Percentiles rank a stretch among this genome's conserved stretches.
phyloP scores from a whole-genome alignment of 2,329 filamentous ascomycete species.

The Arthrobotrys megalospora region DNA sequence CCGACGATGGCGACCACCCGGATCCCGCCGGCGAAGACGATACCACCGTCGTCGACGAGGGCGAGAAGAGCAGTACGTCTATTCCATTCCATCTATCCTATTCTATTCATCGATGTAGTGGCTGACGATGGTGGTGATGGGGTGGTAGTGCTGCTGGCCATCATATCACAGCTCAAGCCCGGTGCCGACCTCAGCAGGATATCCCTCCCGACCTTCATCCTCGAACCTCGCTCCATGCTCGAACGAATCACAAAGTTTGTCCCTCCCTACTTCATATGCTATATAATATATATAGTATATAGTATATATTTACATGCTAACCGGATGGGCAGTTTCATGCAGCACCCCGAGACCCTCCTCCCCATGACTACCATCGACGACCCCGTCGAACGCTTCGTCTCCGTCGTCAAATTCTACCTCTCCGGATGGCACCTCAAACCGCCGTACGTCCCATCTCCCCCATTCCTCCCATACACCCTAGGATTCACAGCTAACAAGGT shows the following conservation, averaged over 20 bases:
- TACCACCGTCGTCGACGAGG: conserved; percentile 64
- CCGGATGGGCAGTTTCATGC: conserved; percentile 85
- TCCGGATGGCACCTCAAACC: conserved; percentile 99
- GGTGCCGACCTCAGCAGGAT: conserved; percentile 95
- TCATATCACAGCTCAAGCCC: conserved; percentile 95
- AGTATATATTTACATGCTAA: conserved; percentile 40
- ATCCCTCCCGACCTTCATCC: conserved; percentile 95
- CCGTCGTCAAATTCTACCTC: conserved; percentile 97
- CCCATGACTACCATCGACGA: conserved; percentile 90
- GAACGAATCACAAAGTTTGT: conserved; percentile 97
- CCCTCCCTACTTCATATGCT: conserved; percentile 91
- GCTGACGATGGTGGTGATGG: background rate
- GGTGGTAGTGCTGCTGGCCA: conserved; percentile 87
- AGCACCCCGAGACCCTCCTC: conserved; percentile 94
- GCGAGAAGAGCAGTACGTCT: conserved; percentile 65
- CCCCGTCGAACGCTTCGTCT: conserved; percentile 88
- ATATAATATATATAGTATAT: conserved; percentile 93
- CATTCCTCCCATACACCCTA: background rate
- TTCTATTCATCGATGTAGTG: too few relatives aligned
- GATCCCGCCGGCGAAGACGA: conserved; percentile 63
- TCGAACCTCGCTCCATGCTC: conserved; percentile 97
- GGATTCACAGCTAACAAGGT: conserved; percentile 1
- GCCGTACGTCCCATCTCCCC: conserved; percentile 75
- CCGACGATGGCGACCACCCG: conserved; percentile 59
- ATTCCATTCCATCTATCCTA: too few relatives aligned